Conservation (phyloP, 352 stramenopile genomes). For the Globisporangium iwayamae region DNA sequence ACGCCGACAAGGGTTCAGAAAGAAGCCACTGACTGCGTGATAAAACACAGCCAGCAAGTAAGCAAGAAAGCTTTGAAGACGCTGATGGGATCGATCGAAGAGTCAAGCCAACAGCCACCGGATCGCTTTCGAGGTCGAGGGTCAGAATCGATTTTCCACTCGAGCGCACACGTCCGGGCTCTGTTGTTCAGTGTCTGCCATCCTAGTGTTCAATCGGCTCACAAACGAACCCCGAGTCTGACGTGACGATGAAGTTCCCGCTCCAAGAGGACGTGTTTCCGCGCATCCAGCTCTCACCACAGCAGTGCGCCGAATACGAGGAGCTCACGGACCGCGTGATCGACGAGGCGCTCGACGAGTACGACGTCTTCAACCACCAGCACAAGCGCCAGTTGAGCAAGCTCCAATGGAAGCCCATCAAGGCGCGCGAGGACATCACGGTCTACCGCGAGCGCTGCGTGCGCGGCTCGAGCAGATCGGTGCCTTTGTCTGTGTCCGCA, state of each 20-base stretch:
- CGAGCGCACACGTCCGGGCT: neutral
- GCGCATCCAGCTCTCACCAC: constrained; percentile 22
- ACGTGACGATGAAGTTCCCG: constrained; percentile 27
- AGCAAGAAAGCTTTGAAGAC: neutral
- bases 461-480: neutral
- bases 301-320: constrained; percentile 25
- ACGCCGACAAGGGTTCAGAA: neutral
- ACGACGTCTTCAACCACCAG: constrained; percentile 20
- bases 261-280: constrained; percentile 27
- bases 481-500: neutral
- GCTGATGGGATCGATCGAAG: neutral
- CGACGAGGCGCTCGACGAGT: constrained; percentile 27
- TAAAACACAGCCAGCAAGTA: neutral
- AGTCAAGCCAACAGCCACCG: neutral
- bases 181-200: neutral
- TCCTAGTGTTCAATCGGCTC: neutral
- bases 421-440: constrained; percentile 41
- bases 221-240: no score
- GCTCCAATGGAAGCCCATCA: constrained; percentile 45
- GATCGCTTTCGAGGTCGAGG: neutral
- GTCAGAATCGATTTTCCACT: constrained; percentile 2
- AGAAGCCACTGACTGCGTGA: neutral
- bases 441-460: constrained; percentile 41
- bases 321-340: constrained; percentile 30
- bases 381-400: constrained; percentile 32